Conservation (phyloP, 768 basidiomycete genomes). For the Fomitopsis pulvina region DNA sequence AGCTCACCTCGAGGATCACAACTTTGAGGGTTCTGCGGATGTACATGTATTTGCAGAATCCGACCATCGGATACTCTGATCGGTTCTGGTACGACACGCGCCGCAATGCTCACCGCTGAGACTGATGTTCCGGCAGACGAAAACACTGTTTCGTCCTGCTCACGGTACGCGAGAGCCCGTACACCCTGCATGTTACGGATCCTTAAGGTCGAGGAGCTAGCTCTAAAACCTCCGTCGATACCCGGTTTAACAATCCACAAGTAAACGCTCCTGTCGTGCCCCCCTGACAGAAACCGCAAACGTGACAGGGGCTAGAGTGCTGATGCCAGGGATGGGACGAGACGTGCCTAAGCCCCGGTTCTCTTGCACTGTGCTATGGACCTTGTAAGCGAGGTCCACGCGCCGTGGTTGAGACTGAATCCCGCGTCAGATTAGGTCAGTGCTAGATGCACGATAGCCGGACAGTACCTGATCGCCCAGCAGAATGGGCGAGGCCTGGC, state of each 20-base stretch:
- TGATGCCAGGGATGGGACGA: slow-evolving; percentile 28
- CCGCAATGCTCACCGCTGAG: slow-evolving; percentile 32
- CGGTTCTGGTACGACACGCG: slow-evolving; percentile 23
- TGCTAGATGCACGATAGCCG: not conserved
- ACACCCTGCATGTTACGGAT: slow-evolving; percentile 25
- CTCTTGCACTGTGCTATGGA: slow-evolving; percentile 19
- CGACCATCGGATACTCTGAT: slow-evolving; percentile 30
- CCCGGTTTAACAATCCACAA: slow-evolving; percentile 31
- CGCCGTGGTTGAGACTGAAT: slow-evolving; percentile 10
- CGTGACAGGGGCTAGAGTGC: slow-evolving; percentile 32
- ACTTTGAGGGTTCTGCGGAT: slow-evolving; percentile 34
- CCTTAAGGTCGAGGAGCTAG: slow-evolving; percentile 22
- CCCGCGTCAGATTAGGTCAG: slow-evolving; percentile 2
- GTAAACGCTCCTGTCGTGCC: slow-evolving; percentile 37
- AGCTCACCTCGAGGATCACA: slow-evolving; percentile 41
- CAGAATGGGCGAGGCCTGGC: slow-evolving; percentile 35
- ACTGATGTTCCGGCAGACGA: slow-evolving; percentile 30
- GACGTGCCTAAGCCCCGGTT: slow-evolving; percentile 17
- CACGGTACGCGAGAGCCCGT: slow-evolving; percentile 34
- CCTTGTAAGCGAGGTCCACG: slow-evolving; percentile 16
- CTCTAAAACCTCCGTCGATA: slow-evolving; percentile 11
- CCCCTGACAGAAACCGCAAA: slow-evolving; percentile 41
- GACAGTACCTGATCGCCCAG: slow-evolving; percentile 16
- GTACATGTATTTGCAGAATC: slow-evolving; percentile 39
- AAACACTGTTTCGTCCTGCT: slow-evolving; percentile 28